phyloP scores from a whole-genome alignment of 2,329 filamentous ascomycete genomes.

The Trichoderma asperellum region DNA sequence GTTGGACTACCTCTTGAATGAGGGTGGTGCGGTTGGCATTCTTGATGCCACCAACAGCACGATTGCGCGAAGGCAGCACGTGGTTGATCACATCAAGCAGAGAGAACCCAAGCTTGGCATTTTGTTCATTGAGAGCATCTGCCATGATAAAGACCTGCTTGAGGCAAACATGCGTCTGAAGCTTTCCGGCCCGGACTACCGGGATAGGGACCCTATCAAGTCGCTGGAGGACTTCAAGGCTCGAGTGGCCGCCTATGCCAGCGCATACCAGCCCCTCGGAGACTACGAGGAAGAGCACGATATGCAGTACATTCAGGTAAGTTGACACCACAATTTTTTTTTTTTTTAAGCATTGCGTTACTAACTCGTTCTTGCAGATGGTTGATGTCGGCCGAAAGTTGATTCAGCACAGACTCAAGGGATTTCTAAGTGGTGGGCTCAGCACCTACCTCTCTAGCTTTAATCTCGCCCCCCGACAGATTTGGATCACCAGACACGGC shows the following conservation, averaged over 20 bases:
- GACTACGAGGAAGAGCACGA: conserved; percentile 88
- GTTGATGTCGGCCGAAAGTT: conserved; percentile 96
- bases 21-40: conserved; percentile 88
- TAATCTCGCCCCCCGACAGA: conserved; percentile 91
- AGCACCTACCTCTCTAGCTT: conserved; percentile 96
- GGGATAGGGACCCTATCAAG: conserved; percentile 83
- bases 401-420: conserved; percentile 84
- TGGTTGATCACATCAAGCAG: conserved; percentile 81
- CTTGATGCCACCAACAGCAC: conserved; percentile 98
- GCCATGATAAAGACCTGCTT: conserved; percentile 79
- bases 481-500: conserved; percentile 97
- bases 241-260: conserved; percentile 90
- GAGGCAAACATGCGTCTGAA: conserved; percentile 98
- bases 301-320: conserved; percentile 86
- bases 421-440: conserved; percentile 89
- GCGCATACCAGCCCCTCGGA: conserved; percentile 88
- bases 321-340: conserved; percentile 21
- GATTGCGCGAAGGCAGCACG: conserved; percentile 76
- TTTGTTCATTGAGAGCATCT: conserved; percentile 93
- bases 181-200: conserved; percentile 93
- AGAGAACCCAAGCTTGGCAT: conserved; percentile 88
- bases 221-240: conserved; percentile 91
- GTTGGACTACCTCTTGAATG: conserved; percentile 81
- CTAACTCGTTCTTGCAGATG: conserved; percentile 61
- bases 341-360: background rate